Conservation (phyloP, 345 rosid species). For the Salix udensis region DNA sequence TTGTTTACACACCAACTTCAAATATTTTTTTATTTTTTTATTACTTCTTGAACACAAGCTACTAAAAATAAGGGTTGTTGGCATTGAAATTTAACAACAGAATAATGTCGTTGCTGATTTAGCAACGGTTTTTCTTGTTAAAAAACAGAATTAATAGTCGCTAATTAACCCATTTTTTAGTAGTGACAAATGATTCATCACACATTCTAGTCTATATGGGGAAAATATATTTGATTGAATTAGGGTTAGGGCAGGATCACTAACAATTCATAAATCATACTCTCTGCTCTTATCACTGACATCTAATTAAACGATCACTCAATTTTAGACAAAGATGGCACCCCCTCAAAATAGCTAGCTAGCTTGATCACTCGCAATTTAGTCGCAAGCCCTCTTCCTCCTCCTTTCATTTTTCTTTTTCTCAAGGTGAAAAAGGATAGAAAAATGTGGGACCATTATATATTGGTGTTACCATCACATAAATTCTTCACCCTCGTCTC, state of each 20-base stretch:
- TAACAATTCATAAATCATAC: too few relatives aligned
- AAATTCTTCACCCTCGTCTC: neutral
- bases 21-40: too few relatives aligned
- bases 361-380: neutral
- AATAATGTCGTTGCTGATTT: too few relatives aligned
- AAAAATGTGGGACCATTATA: neutral
- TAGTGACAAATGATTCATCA: too few relatives aligned
- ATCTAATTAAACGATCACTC: neutral
- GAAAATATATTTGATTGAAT: neutral
- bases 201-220: neutral
- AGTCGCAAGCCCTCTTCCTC: neutral
- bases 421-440: neutral
- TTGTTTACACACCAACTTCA: too few relatives aligned
- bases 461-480: neutral
- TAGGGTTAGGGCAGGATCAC: neutral
- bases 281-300: neutral
- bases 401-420: neutral
- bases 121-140: too few relatives aligned
- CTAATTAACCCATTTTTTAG: too few relatives aligned
- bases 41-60: too few relatives aligned
- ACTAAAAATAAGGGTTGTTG: too few relatives aligned
- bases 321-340: neutral
- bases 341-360: neutral
- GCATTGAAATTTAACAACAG: too few relatives aligned
- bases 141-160: too few relatives aligned